Base-by-base conservation (phyloP, 331 rosid genomes). In the Pyrus hybrid region DNA sequence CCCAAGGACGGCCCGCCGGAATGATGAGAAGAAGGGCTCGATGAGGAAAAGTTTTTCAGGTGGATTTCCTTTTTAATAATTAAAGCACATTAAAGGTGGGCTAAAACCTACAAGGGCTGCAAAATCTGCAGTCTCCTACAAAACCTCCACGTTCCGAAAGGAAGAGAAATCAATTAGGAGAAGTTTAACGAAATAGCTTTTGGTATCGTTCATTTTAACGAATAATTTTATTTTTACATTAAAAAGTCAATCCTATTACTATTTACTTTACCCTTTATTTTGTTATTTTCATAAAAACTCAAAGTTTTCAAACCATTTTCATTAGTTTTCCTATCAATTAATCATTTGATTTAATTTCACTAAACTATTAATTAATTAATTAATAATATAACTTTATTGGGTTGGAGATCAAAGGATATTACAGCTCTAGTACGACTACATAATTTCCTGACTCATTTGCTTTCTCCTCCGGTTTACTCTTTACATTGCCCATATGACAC, bases 401-500 rank as follows among this genome's bases (percentile, higher is more conserved):
- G 8, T 9, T 17, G 16, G 64, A 75, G 67, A 76, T 67, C 51
- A 71, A 45, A 60, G 68, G 49, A 58, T 66, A 76, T 70, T 71
- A 83, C 70, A 79, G 32, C 65, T 72, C 67, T 9, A 18, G 32
- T 12, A 17, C 79, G 21, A 26, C 82, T 75, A 75, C 43, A 41
- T 41, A 41, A 61, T 72, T 67, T 58, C 41, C 77, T 16, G 37
- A n/a, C 65, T 57, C 14, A 41, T 41, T 22, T 22, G 35, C 45
- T 41, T 73, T 43, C 32, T 26, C 26, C 30, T 58, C 17, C 0
- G 28, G 30, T 58, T 35, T 57, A 17, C 67, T 4, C 85, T 85
- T 60, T 79, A 79, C 83, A 76, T 60, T 47, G 76, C 58, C 58
- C 9, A 17, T 41, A 63, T 75, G 58, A 33, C 63, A 35, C 80